Evolutionary conservation across 1,139 yeast species (phyloP).

Genomic region (Williopsis jadinii): DNA sequence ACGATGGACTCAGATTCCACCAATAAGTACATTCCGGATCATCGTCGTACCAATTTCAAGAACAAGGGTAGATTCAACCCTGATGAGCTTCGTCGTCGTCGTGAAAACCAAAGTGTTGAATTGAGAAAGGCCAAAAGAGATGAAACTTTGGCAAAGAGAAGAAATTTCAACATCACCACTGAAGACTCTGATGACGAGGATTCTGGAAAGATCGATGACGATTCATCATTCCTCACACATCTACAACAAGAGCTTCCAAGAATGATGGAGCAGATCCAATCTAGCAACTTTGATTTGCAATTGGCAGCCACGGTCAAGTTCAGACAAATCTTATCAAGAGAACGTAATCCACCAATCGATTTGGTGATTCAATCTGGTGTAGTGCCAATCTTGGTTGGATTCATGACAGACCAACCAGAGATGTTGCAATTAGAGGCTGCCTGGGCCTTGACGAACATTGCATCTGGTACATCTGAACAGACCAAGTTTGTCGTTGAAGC

Average conservation of each 20-base stretch:
- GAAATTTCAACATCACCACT: slow-evolving; percentile 53
- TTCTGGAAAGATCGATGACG: slow-evolving; percentile 30
- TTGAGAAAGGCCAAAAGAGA: slow-evolving; percentile 95
- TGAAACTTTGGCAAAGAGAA: slow-evolving; percentile 87
- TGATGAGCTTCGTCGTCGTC: slow-evolving; percentile 95
- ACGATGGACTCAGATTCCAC: slow-evolving; percentile 75
- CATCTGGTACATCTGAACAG: slow-evolving; percentile 90
- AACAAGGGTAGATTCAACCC: slow-evolving; percentile 92
- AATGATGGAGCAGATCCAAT: slow-evolving; percentile 77
- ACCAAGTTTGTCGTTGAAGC: slow-evolving; percentile 87
- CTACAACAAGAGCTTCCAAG: slow-evolving; percentile 74
- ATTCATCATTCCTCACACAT: slow-evolving; percentile 34
- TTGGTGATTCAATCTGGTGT: slow-evolving; percentile 90
- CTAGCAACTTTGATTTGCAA: slow-evolving; percentile 73
- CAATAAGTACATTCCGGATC: slow-evolving; percentile 88
- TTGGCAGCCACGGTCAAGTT: slow-evolving; percentile 87
- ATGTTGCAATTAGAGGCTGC: slow-evolving; percentile 96
- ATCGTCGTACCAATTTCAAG: slow-evolving; percentile 93
- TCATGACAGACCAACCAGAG: slow-evolving; percentile 77
- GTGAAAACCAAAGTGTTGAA: slow-evolving; percentile 97
- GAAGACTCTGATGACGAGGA: slow-evolving; percentile 41
- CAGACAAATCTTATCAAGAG: slow-evolving; percentile 89
- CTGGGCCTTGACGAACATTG: slow-evolving; percentile 97
- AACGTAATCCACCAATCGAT: slow-evolving; percentile 96
- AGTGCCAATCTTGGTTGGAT: slow-evolving; percentile 82